Conservation (phyloP, 306 rosid genomes). For the Hippophae rhamnoides region DNA sequence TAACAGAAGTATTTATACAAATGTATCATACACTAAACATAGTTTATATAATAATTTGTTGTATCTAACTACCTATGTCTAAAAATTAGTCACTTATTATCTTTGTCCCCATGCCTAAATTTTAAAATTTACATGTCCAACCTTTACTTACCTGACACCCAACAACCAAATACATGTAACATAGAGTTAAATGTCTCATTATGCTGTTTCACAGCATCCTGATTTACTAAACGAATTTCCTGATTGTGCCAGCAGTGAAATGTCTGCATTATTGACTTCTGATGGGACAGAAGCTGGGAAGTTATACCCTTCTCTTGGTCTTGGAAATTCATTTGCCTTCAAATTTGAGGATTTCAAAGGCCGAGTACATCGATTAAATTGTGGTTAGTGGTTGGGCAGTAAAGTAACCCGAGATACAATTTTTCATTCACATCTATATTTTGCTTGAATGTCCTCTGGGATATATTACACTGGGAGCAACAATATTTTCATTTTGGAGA, state of each 20-base stretch:
- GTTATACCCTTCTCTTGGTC: constrained; percentile 48
- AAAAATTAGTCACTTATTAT: too few species aligned
- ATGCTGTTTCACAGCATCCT: constrained; percentile 13
- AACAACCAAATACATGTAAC: too few species aligned
- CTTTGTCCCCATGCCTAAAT: too few species aligned
- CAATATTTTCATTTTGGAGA: too few species aligned
- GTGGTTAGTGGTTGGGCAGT: constrained; percentile 47
- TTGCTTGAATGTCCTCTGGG: neutral
- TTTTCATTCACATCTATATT: constrained; percentile 1
- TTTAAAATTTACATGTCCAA: too few species aligned
- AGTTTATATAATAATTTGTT: too few species aligned
- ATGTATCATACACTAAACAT: too few species aligned
- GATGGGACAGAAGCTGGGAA: constrained; percentile 50
- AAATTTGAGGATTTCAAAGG: constrained; percentile 76
- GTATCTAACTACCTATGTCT: too few species aligned
- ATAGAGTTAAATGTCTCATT: neutral
- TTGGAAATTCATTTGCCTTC: constrained; percentile 66
- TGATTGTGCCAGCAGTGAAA: constrained; percentile 49
- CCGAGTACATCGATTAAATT: constrained; percentile 67
- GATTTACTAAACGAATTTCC: constrained; percentile 12
- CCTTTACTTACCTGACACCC: too few species aligned
- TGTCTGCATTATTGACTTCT: constrained; percentile 60
- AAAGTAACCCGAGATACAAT: constrained; percentile 9
- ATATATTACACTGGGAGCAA: too few species aligned
- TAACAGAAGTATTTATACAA: too few species aligned